Evolutionary conservation across 305 asterid genomes (phyloP).

Genomic region (Solanum hybrid): DNA sequence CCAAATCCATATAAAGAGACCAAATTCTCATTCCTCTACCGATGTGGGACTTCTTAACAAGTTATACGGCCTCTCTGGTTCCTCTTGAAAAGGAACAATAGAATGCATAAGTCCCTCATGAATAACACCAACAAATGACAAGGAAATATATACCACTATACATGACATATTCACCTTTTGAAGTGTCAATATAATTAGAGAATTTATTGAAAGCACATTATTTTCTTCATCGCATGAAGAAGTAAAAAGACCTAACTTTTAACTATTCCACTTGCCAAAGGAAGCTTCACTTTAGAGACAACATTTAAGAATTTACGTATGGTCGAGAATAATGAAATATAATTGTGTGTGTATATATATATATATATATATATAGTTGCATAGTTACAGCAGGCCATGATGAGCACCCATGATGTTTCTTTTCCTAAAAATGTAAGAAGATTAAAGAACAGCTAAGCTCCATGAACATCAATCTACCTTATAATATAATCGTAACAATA

Average conservation of each 20-base stretch:
- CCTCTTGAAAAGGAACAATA: neutral
- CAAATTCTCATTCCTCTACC: too few relatives aligned
- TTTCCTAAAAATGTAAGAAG: neutral
- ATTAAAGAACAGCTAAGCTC: neutral
- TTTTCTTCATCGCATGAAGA: neutral
- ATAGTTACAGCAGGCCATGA: neutral
- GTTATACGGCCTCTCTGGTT: neutral
- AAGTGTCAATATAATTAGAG: neutral
- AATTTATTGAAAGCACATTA: neutral
- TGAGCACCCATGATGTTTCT: neutral
- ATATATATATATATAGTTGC: neutral
- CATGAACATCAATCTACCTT: neutral
- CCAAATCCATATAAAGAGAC: neutral
- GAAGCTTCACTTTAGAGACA: neutral
- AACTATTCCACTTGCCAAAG: neutral
- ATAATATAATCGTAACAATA: neutral
- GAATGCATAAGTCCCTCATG: neutral
- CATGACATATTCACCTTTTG: neutral
- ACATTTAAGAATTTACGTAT: neutral
- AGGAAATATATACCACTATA: neutral
- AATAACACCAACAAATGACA: neutral
- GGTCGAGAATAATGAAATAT: neutral
- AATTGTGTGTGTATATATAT: too few relatives aligned
- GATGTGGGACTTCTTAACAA: too few relatives aligned
- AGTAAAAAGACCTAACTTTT: neutral